Evolutionary conservation across 2,329 filamentous ascomycete genomes (phyloP).

Genomic region (Zasmidium cellare): DNA sequence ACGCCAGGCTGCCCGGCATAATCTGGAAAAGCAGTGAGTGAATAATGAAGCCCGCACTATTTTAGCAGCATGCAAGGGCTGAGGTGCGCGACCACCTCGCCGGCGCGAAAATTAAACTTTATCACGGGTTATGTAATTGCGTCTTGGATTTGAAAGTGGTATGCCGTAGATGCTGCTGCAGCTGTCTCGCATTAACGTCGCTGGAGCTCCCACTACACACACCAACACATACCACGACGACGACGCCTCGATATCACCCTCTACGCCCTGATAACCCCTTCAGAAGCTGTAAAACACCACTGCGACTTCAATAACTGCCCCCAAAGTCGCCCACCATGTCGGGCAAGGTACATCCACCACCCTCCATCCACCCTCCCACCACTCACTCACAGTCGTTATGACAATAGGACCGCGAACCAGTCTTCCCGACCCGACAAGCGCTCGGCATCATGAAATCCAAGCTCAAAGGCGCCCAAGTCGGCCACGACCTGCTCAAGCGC

Average conservation of each 20-base stretch:
- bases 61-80: neutral
- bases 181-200: slow-evolving; percentile 4
- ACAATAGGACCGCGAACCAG: slow-evolving; percentile 83
- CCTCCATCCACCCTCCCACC: neutral
- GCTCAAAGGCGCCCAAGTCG: slow-evolving; percentile 76
- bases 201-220: neutral
- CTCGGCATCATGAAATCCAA: slow-evolving; percentile 97
- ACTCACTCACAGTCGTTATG: neutral
- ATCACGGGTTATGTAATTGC: neutral
- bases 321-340: slow-evolving; percentile 24
- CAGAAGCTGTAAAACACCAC: neutral
- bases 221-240: neutral
- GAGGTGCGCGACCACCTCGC: neutral
- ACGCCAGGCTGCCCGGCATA: slow-evolving; percentile 7
- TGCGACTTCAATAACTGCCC: neutral
- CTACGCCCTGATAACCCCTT: neutral
- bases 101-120: neutral
- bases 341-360: slow-evolving; percentile 23
- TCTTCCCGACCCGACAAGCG: slow-evolving; percentile 97
- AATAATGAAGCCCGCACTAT: too few relatives aligned
- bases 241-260: neutral
- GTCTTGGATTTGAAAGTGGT: neutral
- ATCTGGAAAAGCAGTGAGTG: neutral
- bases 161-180: neutral
- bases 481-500: slow-evolving; percentile 91